Evolutionary conservation across 139 green algal genomes (phyloP), one percentile per base, ranked within the genome.

Genomic region (Deuterostichococcus epilithicus): DNA sequence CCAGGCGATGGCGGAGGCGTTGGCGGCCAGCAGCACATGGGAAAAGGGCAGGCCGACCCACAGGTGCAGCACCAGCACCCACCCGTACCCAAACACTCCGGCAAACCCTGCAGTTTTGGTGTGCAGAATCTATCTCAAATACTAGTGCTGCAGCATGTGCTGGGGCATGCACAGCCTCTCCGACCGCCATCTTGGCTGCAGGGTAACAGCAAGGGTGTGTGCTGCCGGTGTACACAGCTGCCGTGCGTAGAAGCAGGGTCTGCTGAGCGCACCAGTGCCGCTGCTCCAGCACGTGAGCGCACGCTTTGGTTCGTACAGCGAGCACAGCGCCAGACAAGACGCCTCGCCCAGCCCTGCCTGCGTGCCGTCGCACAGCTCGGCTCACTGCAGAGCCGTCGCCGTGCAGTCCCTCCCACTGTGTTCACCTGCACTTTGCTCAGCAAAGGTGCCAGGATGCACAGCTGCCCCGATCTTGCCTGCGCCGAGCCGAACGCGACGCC

Each of bases 271-370:
- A 63, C 83, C 84, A 18, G 86, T 91, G 58, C 86, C 86, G 44
- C 60, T 80, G 65, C 71, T 81, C 86, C 86, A 91, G 34, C 80
- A 66, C 0, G 82, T 86, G 74, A 89, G 74, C 32, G 68, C 60
- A 28, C 28, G 45, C 42, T 75, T 60, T 65, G 34, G 76, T 72
- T 75, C 70, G 71, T 84, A 90, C 4, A 82, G 70, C 15, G 82
- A 70, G 35, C 73, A 86, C 72, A 93, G 75, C 3, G 82, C 87
- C 36, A 93, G 82, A 65, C 74, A 84, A 0, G 78, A 85, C 0
- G 87, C 84, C 75, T 93, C 88, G 2, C 88, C 88, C 59, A 93
- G 76, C 0, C 87, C 87, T 0, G 84, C 84, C 70, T 93, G 85
- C 2, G 80, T 15, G 23, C n/a, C n/a, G n/a, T n/a, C n/a, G n/a